These are phyloP conservation scores for Aspergillus funiculosus DNA, from an alignment of 495 filamentous ascomycete genomes.

Conservation along the genomic window DNA sequence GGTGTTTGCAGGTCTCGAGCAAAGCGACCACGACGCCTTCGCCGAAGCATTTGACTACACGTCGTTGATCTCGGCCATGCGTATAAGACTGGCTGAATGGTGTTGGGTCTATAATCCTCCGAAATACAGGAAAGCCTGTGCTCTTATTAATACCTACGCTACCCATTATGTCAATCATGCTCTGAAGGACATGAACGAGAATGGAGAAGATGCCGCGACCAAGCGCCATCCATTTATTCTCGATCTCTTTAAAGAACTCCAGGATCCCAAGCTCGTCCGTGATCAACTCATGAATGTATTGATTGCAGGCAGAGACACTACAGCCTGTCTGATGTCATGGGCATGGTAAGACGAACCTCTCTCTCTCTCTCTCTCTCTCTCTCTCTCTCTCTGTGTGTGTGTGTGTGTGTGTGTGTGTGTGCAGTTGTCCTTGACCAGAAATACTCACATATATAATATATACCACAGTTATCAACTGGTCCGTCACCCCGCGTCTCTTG, in stretches of 20 bases:
- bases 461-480: constrained; percentile 23
- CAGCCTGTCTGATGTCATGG: constrained; percentile 43
- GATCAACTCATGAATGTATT: constrained; percentile 55
- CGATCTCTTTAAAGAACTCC: constrained; percentile 18
- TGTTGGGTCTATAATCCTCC: no score
- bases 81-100: no score
- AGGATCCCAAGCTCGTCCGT: constrained; percentile 33
- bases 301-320: constrained; percentile 59
- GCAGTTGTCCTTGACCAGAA: no score
- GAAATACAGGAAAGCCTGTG: no score
- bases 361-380: no score
- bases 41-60: not conserved
- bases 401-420: no score
- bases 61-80: no score
- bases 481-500: constrained; percentile 21
- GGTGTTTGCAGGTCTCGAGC: constrained; percentile 30
- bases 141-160: not conserved
- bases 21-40: not conserved
- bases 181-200: not conserved
- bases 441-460: not conserved
- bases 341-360: constrained; percentile 1
- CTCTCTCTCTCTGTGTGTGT: no score
- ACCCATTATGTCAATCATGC: not conserved
- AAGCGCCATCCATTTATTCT: constrained; percentile 6
- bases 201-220: constrained; percentile 20